Evolutionary conservation across 345 rosid species (phyloP), one percentile per base, ranked within the genome.

Genomic region (Pistacia vera): DNA sequence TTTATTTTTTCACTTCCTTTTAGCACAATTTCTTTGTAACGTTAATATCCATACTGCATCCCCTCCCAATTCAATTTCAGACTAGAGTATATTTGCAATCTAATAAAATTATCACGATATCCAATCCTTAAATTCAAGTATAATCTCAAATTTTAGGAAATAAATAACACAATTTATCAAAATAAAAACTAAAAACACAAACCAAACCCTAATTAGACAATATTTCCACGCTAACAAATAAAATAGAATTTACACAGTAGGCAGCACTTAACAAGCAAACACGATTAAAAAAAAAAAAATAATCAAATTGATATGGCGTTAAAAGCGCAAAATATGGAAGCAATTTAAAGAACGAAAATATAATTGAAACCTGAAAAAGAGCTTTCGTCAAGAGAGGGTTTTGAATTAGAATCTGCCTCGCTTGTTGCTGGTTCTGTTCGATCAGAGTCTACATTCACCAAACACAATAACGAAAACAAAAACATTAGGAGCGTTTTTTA

Each of bases 371-470:
- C 98, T 93, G 98, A 79, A 93, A 92, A 81, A 93, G 94, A 72
- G 97, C 97, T 75, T 93, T 93, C 12, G 99, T 96, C 87, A 93
- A 87, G 75, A 68, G 85, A 79, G 98, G 97, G 78, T 93, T 96
- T 76, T 89, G 97, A 73, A 92, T 88, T 63, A 93, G 89, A 70
- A 93, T 88, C 57, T 92, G 87, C 59, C 92, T 92, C 46, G 99
- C 99, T 81, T 96, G 97, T 61, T 85, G 85, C 77, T 89, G 90
- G 79, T 96, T 96, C 90, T 93, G 97, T 77, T 93, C 99, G 57
- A 93, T 96, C 74, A 93, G 82, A n/a, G 89, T 46, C 98, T 94
- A 82, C 68, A 66, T 25, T 46, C 64, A 48, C 38, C 20, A 51
- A 44, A 73, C 70, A 46, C 11, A 51, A 56, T 67, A 73, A 52